Evolutionary conservation across 176 grass and related monocot genomes (phyloP).

Genomic region (Aegilops bicornis): DNA sequence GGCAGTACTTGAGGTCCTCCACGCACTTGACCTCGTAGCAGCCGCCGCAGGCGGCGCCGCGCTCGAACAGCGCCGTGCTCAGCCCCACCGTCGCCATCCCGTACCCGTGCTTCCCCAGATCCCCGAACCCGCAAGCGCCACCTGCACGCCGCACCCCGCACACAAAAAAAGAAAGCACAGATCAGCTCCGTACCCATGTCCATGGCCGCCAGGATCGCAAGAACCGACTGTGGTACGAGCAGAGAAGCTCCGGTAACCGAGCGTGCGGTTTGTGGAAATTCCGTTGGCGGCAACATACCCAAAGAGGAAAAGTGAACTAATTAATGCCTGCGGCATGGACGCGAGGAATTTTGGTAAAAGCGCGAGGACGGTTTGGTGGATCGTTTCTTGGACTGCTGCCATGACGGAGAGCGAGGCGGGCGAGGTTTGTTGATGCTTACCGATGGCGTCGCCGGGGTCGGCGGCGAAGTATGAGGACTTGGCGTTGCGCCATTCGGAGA

Average conservation of each 20-base stretch:
- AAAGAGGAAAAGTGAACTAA: background rate
- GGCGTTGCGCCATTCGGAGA: slow-evolving; percentile 88
- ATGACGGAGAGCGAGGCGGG: background rate
- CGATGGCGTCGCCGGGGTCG: slow-evolving; percentile 89
- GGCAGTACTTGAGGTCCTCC: slow-evolving; percentile 83
- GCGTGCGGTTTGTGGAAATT: slow-evolving; percentile 6
- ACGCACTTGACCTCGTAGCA: slow-evolving; percentile 98
- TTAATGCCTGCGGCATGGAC: background rate
- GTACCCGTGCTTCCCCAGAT: slow-evolving; percentile 91
- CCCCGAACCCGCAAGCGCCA: slow-evolving; percentile 93
- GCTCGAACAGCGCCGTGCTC: slow-evolving; percentile 83
- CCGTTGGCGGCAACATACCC: background rate
- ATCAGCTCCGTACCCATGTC: background rate
- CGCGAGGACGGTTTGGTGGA: background rate
- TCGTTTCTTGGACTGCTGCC: background rate
- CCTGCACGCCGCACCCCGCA: slow-evolving; percentile 39
- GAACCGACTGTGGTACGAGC: slow-evolving; percentile 32
- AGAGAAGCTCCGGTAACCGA: slow-evolving; percentile 2
- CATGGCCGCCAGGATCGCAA: background rate
- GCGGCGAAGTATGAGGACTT: slow-evolving; percentile 94
- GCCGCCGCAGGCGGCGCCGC: slow-evolving; percentile 83
- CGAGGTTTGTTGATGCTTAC: slow-evolving; percentile 30
- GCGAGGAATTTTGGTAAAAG: background rate
- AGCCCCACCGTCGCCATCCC: slow-evolving; percentile 93
- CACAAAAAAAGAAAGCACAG: background rate